Evolutionary conservation across 371 early-diverging fungal genomes (phyloP).

Genomic region (Rhizomucor miehei): DNA sequence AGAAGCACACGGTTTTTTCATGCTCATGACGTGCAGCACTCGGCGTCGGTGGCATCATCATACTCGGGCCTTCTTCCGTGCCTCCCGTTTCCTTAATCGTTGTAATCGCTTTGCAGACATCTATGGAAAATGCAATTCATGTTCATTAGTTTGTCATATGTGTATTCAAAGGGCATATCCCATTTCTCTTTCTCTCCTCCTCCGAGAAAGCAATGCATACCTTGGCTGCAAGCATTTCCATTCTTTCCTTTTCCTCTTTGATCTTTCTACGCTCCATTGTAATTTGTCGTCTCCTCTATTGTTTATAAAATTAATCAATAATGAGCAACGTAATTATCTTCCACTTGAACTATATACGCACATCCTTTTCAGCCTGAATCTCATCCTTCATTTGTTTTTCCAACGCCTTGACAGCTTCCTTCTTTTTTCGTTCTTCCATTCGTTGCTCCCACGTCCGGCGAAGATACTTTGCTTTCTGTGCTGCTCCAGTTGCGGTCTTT

Average conservation of each 20-base stretch:
- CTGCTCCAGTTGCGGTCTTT: slow-evolving; percentile 51
- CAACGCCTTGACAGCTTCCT: slow-evolving; percentile 35
- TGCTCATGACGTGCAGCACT: no score
- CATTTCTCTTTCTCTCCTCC: no score
- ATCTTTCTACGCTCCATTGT: slow-evolving; percentile 59
- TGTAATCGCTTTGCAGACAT: slow-evolving; percentile 53
- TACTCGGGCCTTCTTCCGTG: slow-evolving; percentile 30
- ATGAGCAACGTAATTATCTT: slow-evolving; percentile 6
- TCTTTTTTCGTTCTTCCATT: slow-evolving; percentile 37
- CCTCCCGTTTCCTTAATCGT: slow-evolving; percentile 47
- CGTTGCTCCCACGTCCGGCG: slow-evolving; percentile 54
- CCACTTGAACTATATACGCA: slow-evolving; percentile 1
- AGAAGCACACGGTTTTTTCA: no score
- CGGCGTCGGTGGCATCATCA: neutral
- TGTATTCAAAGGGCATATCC: neutral
- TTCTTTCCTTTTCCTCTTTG: slow-evolving; percentile 60
- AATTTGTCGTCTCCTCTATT: slow-evolving; percentile 55
- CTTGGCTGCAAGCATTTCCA: slow-evolving; percentile 54
- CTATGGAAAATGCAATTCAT: slow-evolving; percentile 6
- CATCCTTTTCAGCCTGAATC: slow-evolving; percentile 54
- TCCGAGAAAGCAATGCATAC: no score
- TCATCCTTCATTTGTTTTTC: slow-evolving; percentile 59
- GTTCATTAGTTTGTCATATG: neutral
- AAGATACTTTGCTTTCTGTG: slow-evolving; percentile 54
- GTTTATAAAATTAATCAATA: neutral